Percentiles rank a stretch among this genome's conserved stretches.
Conservation (phyloP, 2,329 filamentous ascomycete genomes). For the Cladophialophora yegresii region DNA sequence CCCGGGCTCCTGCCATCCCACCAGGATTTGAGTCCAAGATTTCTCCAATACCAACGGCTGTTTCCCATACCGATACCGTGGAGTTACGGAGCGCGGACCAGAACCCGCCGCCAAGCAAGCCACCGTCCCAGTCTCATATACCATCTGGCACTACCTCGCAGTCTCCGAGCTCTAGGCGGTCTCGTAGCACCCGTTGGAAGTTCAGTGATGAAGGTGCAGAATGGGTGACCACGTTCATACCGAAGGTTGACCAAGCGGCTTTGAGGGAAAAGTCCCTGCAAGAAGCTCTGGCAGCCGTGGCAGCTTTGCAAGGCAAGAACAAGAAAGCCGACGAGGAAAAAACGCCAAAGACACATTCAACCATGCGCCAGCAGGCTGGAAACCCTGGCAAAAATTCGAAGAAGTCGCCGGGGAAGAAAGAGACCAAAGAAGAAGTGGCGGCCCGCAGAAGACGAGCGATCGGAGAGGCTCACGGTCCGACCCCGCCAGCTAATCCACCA, state of each 20-base stretch:
- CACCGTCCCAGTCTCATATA: constrained; percentile 5
- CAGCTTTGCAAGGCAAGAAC: constrained; percentile 12
- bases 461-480: constrained; percentile 26
- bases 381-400: constrained; percentile 27
- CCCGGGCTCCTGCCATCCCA: neutral
- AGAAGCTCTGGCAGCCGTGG: constrained; percentile 17
- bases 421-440: constrained; percentile 20
- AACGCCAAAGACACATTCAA: constrained; percentile 22
- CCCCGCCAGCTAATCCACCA: neutral
- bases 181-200: constrained; percentile 11
- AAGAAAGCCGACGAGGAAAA: constrained; percentile 20
- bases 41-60: neutral
- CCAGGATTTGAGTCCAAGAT: neutral
- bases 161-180: constrained; percentile 10
- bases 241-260: constrained; percentile 5
- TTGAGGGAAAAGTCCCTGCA: constrained; percentile 17
- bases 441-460: constrained; percentile 16
- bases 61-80: neutral
- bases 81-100: neutral
- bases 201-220: constrained; percentile 27
- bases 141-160: constrained; percentile 3
- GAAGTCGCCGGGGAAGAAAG: constrained; percentile 20
- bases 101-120: neutral
- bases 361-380: constrained; percentile 29
- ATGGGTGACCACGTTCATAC: constrained; percentile 15